Base-by-base conservation (phyloP, 352 stramenopile genomes). In the Pythium insidiosum region DNA sequence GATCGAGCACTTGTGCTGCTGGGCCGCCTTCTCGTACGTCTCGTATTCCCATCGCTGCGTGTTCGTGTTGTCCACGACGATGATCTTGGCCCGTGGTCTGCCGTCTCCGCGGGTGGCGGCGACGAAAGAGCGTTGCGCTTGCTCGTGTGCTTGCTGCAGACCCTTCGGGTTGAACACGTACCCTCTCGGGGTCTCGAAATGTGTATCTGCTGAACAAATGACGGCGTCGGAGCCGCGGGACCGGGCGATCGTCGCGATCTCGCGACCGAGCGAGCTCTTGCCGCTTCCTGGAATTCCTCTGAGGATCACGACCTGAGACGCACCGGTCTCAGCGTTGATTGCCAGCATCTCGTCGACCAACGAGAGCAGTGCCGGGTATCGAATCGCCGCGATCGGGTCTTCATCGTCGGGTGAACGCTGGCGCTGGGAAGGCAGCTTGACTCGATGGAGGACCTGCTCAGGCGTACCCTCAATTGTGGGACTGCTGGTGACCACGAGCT, bases 31-130 rank as follows among this genome's bases (percentile, higher is more conserved):
- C 25, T 75, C 63, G 25, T 89, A 89, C 15, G 53, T 25, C 16
- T 71, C 63, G 30, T 82, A 89, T 47, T 87, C 77, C 75, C 77
- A 86, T 20, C 38, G 42, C 43, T 83, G 73, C 2, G 75, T 86
- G 43, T 73, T 72, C 0, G 77, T 88, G 41, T 89, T 89, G 46
- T 89, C 77, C 4, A 88, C 67, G 6, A 89, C n/a, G 21, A 89
- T 35, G 23, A 89, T 42, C 2, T 54, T 39, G 7, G 49, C 45
- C 6, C 21, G 19, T 20, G 39, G 29, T n/a, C n/a, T n/a, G 13
- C 46, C 29, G 6, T 50, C 16, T 19, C 28, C 28, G 28, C 15
- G 28, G 28, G 85, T 18, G 15, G 68, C 68, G 19, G 51, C 42
- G 0, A 50, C 48, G 44, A 86, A 87, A 10, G 56, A 38, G 3